Percentiles rank a stretch among this genome's conserved stretches.
These are phyloP conservation scores for Chaetoscypha palmicola DNA, from an alignment of 2,329 filamentous ascomycete species.

Conservation along the genomic window DNA sequence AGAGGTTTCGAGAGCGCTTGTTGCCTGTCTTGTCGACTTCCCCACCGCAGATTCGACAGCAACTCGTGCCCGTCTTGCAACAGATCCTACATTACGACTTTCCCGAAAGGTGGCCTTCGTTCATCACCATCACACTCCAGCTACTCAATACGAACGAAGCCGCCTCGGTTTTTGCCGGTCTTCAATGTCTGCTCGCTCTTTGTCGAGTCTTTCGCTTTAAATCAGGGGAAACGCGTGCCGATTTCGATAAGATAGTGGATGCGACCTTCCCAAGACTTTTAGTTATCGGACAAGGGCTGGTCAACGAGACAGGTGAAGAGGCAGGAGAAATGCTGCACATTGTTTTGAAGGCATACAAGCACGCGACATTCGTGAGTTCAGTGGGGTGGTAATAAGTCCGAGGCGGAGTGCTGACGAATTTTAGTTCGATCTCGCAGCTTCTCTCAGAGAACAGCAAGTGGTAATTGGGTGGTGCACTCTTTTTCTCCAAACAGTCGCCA, in stretches of 20 bases:
- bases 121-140: constrained; percentile 86
- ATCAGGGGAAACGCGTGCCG: constrained; percentile 66
- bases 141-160: constrained; percentile 82
- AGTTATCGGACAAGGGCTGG: constrained; percentile 77
- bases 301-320: constrained; percentile 86
- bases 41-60: constrained; percentile 74
- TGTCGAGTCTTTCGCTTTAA: constrained; percentile 96
- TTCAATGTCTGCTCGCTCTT: constrained; percentile 90
- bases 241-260: constrained; percentile 93
- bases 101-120: constrained; percentile 86
- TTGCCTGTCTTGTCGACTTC: constrained; percentile 82
- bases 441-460: constrained; percentile 69
- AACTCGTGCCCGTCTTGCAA: constrained; percentile 89
- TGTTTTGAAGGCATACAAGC: constrained; percentile 94
- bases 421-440: constrained; percentile 77
- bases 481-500: constrained; percentile 84
- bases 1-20: constrained; percentile 76
- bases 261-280: constrained; percentile 83
- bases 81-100: constrained; percentile 96
- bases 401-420: constrained; percentile 29
- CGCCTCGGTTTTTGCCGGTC: constrained; percentile 79
- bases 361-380: constrained; percentile 81
- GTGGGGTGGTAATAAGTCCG: constrained; percentile 12
- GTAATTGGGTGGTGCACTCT: constrained; percentile 96
- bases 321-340: constrained; percentile 95